phyloP scores from a whole-genome alignment of 352 stramenopile species.

The Globisporangium iwayamae region DNA sequence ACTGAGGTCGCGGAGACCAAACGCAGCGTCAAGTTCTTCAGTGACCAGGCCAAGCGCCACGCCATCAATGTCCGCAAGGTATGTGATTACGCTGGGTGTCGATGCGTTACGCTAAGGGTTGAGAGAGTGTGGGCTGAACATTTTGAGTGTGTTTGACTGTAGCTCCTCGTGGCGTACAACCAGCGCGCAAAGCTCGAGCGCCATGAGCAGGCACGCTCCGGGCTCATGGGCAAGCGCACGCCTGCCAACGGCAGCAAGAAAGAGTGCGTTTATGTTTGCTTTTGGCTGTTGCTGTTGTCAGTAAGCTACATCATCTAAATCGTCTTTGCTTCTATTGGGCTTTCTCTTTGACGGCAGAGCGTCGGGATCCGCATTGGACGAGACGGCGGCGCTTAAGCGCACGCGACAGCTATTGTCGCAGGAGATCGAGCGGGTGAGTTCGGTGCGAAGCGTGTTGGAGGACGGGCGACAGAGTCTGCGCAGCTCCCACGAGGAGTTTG shows the following conservation, averaged over 20 bases:
- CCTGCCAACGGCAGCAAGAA: constrained; percentile 18
- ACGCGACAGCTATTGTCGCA: constrained; percentile 67
- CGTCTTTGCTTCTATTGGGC: background rate
- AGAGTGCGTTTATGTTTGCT: constrained; percentile 16
- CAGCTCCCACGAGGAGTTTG: constrained; percentile 62
- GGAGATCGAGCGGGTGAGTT: constrained; percentile 66
- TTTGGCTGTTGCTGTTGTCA: background rate
- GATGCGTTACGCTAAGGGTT: background rate
- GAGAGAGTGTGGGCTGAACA: background rate
- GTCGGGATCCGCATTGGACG: constrained; percentile 42
- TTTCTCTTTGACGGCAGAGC: background rate
- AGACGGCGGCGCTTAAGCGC: constrained; percentile 62
- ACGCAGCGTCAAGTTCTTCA: constrained; percentile 29
- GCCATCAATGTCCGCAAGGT: constrained; percentile 48
- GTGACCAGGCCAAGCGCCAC: constrained; percentile 33
- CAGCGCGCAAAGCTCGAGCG: constrained; percentile 59
- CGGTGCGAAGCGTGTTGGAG: constrained; percentile 66
- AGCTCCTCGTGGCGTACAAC: constrained; percentile 56
- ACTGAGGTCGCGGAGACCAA: constrained; percentile 19
- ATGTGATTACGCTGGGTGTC: background rate
- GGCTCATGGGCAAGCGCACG: constrained; percentile 32
- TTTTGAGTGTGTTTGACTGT: background rate
- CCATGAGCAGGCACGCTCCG: constrained; percentile 44
- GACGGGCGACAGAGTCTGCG: constrained; percentile 52
- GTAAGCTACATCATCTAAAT: background rate